Conservation (phyloP, 345 rosid genomes). For the Aquilaria yunnanensis region DNA sequence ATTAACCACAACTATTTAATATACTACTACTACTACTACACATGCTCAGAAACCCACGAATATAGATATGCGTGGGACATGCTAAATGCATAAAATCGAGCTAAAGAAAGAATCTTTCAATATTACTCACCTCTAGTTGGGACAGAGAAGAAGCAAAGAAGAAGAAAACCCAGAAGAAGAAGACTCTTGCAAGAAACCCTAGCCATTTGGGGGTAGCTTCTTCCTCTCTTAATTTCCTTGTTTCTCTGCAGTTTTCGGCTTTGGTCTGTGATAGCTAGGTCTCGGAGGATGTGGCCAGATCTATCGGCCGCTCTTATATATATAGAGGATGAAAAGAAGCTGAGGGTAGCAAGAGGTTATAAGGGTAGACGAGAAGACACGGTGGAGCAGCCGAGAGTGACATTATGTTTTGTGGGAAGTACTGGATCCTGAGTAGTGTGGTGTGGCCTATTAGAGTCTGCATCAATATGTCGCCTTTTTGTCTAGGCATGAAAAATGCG, state of each 20-base stretch:
- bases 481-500: slow-evolving; percentile 25
- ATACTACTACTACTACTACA: too few species aligned
- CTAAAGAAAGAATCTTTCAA: too few species aligned
- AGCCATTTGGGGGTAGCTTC: slow-evolving; percentile 17
- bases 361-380: slow-evolving; percentile 14
- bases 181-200: slow-evolving; percentile 29
- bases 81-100: too few species aligned
- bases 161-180: slow-evolving; percentile 28
- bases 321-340: too few species aligned
- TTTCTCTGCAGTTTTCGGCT: slow-evolving; percentile 5
- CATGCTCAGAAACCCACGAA: neutral
- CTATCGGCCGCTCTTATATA: too few species aligned
- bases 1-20: too few species aligned
- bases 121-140: slow-evolving; percentile 25
- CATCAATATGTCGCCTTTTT: slow-evolving; percentile 31
- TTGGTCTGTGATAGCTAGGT: neutral
- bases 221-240: neutral
- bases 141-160: slow-evolving; percentile 33
- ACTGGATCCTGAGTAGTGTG: slow-evolving; percentile 16
- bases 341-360: neutral
- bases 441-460: slow-evolving; percentile 24
- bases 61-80: neutral
- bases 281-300: too few species aligned
- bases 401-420: slow-evolving; percentile 32
- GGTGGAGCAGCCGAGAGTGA: slow-evolving; percentile 19